Conservation (phyloP, 768 basidiomycete species). For the Collybiopsis luxurians region DNA sequence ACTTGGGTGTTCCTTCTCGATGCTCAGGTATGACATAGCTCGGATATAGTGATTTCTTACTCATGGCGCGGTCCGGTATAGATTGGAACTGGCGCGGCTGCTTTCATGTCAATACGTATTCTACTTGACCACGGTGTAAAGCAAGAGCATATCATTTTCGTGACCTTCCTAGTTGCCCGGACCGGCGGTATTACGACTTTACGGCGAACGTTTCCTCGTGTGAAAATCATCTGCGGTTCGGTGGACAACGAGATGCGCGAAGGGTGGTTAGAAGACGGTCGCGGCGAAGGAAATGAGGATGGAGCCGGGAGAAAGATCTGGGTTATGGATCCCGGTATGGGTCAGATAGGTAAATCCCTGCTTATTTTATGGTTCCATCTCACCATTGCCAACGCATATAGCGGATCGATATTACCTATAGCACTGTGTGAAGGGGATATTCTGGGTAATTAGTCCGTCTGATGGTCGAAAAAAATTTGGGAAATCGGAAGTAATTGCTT, state of each 20-base stretch:
- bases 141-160: slow-evolving; percentile 83
- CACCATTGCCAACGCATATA: slow-evolving; percentile 12
- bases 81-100: slow-evolving; percentile 92
- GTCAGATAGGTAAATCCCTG: slow-evolving; percentile 82
- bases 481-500: too few relatives aligned
- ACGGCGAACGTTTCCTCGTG: slow-evolving; percentile 76
- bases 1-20: slow-evolving; percentile 88
- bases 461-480: too few relatives aligned
- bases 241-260: slow-evolving; percentile 79
- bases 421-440: too few relatives aligned
- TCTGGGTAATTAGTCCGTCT: too few relatives aligned
- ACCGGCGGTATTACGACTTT: slow-evolving; percentile 77
- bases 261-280: slow-evolving; percentile 62
- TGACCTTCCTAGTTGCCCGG: slow-evolving; percentile 86
- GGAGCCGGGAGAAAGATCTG: slow-evolving; percentile 66
- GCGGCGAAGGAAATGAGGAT: slow-evolving; percentile 45
- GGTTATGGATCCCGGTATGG: slow-evolving; percentile 87
- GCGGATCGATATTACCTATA: slow-evolving; percentile 42
- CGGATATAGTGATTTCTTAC: not conserved
- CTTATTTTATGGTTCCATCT: not conserved
- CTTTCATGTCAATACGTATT: slow-evolving; percentile 94
- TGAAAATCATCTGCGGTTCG: slow-evolving; percentile 83
- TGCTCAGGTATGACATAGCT: slow-evolving; percentile 57
- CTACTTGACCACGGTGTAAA: slow-evolving; percentile 89
- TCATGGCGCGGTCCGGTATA: slow-evolving; percentile 23